Conservation (phyloP, 169 alveolate genomes). For the Eimeria acervulina region DNA sequence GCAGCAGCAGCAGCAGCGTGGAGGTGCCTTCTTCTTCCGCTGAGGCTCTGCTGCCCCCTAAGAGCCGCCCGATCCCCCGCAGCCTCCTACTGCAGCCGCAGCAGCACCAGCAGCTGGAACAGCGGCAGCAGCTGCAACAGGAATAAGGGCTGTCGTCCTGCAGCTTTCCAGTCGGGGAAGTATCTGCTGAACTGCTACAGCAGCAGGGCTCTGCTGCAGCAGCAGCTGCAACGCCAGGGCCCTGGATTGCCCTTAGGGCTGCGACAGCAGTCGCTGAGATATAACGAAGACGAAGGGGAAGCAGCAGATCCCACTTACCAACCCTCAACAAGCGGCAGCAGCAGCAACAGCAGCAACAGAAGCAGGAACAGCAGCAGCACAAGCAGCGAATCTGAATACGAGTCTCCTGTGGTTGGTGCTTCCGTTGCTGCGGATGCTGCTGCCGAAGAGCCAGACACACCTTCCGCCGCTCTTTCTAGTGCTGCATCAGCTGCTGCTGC, state of each 20-base stretch:
- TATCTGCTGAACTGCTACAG: not conserved
- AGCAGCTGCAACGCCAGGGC: conserved; percentile 22
- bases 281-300: conserved; percentile 74
- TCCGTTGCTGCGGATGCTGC: not conserved
- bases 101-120: not conserved
- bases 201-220: conserved; percentile 31
- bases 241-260: conserved; percentile 8
- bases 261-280: conserved; percentile 58
- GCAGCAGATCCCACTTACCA: conserved; percentile 49
- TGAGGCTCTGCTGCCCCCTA: not conserved
- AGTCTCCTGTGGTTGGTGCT: too few relatives aligned
- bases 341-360: too few relatives aligned
- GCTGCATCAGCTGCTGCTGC: not conserved
- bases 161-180: not conserved
- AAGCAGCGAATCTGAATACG: too few relatives aligned
- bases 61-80: not conserved
- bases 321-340: conserved; percentile 3
- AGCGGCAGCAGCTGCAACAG: not conserved
- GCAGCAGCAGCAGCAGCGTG: too few relatives aligned
- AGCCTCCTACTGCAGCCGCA: conserved; percentile 1
- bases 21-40: not conserved
- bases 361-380: too few relatives aligned
- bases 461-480: not conserved
- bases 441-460: not conserved
- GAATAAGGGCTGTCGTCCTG: not conserved